Evolutionary conservation across 2,329 filamentous ascomycete genomes (phyloP).

Genomic region (Raffaelea deltoideospora): DNA sequence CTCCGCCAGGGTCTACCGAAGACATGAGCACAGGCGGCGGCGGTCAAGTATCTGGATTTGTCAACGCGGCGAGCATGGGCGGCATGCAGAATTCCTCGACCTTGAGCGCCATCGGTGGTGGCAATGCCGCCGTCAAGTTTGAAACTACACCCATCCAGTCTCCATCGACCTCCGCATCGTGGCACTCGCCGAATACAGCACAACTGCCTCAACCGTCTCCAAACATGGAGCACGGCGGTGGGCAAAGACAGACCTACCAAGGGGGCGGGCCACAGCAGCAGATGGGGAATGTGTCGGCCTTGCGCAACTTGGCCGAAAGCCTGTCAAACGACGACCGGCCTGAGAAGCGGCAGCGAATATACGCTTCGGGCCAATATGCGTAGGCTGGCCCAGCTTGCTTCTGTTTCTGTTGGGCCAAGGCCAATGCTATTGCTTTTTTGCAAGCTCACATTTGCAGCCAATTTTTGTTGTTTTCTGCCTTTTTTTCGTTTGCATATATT

Average conservation of each 20-base stretch:
- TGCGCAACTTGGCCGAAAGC: constrained; percentile 18
- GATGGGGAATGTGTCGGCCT: constrained; percentile 14
- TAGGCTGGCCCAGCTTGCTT: too few relatives aligned
- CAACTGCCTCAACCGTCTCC: constrained; percentile 36
- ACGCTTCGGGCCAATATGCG: constrained; percentile 17
- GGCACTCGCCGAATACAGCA: constrained; percentile 29
- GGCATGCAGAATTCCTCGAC: constrained; percentile 4
- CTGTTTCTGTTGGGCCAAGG: too few relatives aligned
- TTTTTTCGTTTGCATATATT: too few relatives aligned
- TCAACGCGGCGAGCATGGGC: constrained; percentile 18
- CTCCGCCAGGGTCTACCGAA: constrained; percentile 19
- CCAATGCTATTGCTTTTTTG: too few relatives aligned
- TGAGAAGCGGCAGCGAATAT: constrained; percentile 38
- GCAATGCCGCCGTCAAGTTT: constrained; percentile 29
- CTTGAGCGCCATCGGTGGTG: constrained; percentile 12
- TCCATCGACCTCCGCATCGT: constrained; percentile 29
- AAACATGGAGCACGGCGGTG: constrained; percentile 23
- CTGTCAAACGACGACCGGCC: constrained; percentile 24
- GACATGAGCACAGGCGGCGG: constrained; percentile 16
- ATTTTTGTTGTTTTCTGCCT: too few relatives aligned
- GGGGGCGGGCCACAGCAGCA: constrained; percentile 12
- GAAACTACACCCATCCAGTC: constrained; percentile 41
- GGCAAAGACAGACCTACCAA: constrained; percentile 10
- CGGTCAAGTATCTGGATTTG: constrained; percentile 6
- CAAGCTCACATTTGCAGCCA: too few relatives aligned